Conservation (phyloP, 225 moss, liverwort and hornwort genomes). For the Takakia lepidozioides region DNA sequence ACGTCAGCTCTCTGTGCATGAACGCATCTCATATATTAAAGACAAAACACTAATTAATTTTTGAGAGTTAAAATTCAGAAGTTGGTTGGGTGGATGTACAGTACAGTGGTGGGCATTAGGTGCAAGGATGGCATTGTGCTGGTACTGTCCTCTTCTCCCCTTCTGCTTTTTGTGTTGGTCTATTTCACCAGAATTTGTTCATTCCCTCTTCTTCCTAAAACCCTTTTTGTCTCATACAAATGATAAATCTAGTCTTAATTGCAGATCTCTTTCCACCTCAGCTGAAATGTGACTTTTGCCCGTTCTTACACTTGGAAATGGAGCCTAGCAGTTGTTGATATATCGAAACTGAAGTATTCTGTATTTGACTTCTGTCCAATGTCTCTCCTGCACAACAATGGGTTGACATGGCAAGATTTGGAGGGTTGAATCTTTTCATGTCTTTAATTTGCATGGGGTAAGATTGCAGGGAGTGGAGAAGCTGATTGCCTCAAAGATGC, state of each 20-base stretch:
- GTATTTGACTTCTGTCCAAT: background rate
- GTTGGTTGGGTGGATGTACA: conserved; percentile 18
- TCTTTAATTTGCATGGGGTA: background rate
- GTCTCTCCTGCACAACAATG: background rate
- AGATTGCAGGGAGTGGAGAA: conserved; percentile 83
- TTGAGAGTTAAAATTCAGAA: background rate
- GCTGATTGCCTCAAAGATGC: conserved; percentile 87
- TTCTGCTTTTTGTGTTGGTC: background rate
- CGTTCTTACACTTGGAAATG: background rate
- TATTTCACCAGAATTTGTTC: too few relatives aligned
- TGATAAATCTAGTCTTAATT: background rate
- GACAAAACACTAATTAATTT: background rate
- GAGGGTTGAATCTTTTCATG: background rate
- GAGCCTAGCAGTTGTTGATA: too few relatives aligned
- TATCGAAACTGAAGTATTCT: background rate
- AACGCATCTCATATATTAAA: too few relatives aligned
- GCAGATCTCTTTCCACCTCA: background rate
- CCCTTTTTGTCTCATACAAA: background rate
- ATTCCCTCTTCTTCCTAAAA: too few relatives aligned
- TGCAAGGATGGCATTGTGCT: conserved; percentile 96
- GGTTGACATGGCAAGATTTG: background rate
- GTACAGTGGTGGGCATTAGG: conserved; percentile 89
- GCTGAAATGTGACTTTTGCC: background rate
- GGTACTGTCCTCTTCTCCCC: conserved; percentile 26
- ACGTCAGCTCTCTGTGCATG: background rate